These are phyloP conservation scores for Wickerhamomyces pijperi DNA, from an alignment of 805 yeast genomes.

Conservation along the genomic window DNA sequence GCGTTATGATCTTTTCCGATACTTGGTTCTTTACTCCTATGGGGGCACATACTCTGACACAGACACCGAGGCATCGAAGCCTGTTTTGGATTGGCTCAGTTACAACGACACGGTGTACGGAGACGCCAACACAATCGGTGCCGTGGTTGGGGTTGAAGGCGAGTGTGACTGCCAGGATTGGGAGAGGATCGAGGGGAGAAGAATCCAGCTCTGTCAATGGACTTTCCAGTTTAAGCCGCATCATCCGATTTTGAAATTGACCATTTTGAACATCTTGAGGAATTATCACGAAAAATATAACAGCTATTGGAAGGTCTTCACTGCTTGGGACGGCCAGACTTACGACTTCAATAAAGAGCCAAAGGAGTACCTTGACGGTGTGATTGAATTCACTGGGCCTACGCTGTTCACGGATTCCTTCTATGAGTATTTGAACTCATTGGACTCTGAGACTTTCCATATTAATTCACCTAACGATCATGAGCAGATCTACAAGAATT, in stretches of 20 bases:
- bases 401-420: conserved; percentile 38
- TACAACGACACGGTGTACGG: conserved; percentile 7
- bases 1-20: conserved; percentile 44
- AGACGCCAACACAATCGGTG: conserved; percentile 30
- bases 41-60: conserved; percentile 56
- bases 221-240: conserved; percentile 49
- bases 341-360: conserved; percentile 34
- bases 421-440: conserved; percentile 21
- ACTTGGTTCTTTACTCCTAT: conserved; percentile 34
- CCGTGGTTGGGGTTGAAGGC: conserved; percentile 41
- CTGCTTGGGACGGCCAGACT: conserved; percentile 17
- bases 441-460: conserved; percentile 14
- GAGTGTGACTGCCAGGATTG: conserved; percentile 42
- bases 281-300: conserved; percentile 31
- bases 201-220: conserved; percentile 53
- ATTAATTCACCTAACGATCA: conserved; percentile 8
- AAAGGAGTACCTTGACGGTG: conserved; percentile 48
- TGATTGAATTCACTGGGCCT: conserved; percentile 42
- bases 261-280: conserved; percentile 43
- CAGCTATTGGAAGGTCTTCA: conserved; percentile 17
- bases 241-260: conserved; percentile 45
- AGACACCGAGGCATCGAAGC: conserved; percentile 44
- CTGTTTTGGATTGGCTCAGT: conserved; percentile 49
- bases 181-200: conserved; percentile 34
- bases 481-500: conserved; percentile 1